These are phyloP conservation scores for Monosporascus sp. DNA, from an alignment of 2,329 filamentous ascomycete genomes.

Conservation along the genomic window DNA sequence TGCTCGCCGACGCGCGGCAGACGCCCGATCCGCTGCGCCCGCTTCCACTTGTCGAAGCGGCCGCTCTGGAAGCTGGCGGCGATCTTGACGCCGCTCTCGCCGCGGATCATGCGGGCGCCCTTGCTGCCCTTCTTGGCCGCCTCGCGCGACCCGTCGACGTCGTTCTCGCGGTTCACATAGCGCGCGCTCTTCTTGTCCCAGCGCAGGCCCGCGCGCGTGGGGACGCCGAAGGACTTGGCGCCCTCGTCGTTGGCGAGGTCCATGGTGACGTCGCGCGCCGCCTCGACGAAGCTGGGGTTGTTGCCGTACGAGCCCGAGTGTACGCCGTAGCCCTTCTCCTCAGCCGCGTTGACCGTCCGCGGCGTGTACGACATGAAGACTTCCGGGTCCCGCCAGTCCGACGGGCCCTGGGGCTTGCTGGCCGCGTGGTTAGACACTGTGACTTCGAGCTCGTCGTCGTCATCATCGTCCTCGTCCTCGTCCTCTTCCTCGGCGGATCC, in stretches of 20 bases:
- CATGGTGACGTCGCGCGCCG: constrained; percentile 84
- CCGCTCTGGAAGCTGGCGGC: constrained; percentile 89
- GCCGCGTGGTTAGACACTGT: constrained; percentile 59
- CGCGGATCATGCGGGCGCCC: constrained; percentile 65
- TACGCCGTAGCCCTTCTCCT: constrained; percentile 90
- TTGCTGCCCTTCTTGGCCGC: constrained; percentile 37
- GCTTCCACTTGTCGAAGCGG: constrained; percentile 88
- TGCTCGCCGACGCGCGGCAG: constrained; percentile 82
- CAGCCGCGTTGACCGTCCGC: constrained; percentile 69
- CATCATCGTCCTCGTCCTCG: constrained; percentile 38
- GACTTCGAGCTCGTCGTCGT: constrained; percentile 63
- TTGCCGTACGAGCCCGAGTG: constrained; percentile 61
- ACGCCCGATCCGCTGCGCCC: constrained; percentile 72
- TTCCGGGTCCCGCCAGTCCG: constrained; percentile 74
- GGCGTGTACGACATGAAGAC: constrained; percentile 97
- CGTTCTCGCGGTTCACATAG: constrained; percentile 86
- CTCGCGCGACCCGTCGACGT: constrained; percentile 79
- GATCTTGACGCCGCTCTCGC: constrained; percentile 94
- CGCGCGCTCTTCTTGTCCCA: constrained; percentile 98
- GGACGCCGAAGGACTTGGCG: constrained; percentile 71
- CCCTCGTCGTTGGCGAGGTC: constrained; percentile 87
- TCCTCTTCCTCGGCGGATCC: constrained; percentile 30
- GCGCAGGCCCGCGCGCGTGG: constrained; percentile 70
- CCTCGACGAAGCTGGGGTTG: constrained; percentile 74
- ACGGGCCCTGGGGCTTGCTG: constrained; percentile 42